phyloP scores from a whole-genome alignment of 2,329 filamentous ascomycete species.

The Cytospora mali region DNA sequence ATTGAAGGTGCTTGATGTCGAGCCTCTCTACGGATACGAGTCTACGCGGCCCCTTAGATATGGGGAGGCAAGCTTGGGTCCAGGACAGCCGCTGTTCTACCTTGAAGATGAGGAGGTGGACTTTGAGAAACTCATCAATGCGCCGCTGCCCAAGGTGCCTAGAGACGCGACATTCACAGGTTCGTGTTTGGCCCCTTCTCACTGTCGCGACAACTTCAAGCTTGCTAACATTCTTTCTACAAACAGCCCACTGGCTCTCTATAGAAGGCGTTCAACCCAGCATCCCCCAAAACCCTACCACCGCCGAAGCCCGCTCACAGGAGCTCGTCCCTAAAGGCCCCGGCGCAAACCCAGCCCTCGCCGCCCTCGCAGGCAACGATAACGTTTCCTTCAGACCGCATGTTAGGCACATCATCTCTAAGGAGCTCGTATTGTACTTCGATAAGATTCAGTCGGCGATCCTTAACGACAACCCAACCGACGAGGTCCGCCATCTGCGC shows the following conservation, averaged over 20 bases:
- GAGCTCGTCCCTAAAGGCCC: constrained; percentile 89
- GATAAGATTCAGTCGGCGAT: constrained; percentile 91
- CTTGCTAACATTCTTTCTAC: constrained; percentile 28
- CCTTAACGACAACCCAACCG: constrained; percentile 83
- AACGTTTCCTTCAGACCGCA: constrained; percentile 83
- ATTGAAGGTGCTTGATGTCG: constrained; percentile 82
- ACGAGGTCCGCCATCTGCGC: constrained; percentile 71
- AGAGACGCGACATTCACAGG: constrained; percentile 90
- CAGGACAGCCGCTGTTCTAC: constrained; percentile 93
- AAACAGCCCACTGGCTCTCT: constrained; percentile 88
- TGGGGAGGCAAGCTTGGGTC: constrained; percentile 90
- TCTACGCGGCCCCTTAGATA: constrained; percentile 86
- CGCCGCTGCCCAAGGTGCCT: constrained; percentile 90
- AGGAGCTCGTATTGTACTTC: constrained; percentile 95
- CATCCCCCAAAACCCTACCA: constrained; percentile 93
- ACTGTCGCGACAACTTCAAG: constrained; percentile 18
- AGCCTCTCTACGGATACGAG: constrained; percentile 96
- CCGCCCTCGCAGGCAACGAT: constrained; percentile 81
- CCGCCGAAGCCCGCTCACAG: constrained; percentile 78
- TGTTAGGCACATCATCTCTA: constrained; percentile 94
- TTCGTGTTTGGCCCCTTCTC: constrained; percentile 42
- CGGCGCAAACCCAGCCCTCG: constrained; percentile 81
- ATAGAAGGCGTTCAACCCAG: constrained; percentile 97
- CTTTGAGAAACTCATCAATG: constrained; percentile 98
- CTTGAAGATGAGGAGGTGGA: constrained; percentile 98